A percentile compares a stretch with the other conserved stretches of the same genome.
Conservation (phyloP, 2,329 filamentous ascomycete species). For the Akanthomyces uredinophilus region DNA sequence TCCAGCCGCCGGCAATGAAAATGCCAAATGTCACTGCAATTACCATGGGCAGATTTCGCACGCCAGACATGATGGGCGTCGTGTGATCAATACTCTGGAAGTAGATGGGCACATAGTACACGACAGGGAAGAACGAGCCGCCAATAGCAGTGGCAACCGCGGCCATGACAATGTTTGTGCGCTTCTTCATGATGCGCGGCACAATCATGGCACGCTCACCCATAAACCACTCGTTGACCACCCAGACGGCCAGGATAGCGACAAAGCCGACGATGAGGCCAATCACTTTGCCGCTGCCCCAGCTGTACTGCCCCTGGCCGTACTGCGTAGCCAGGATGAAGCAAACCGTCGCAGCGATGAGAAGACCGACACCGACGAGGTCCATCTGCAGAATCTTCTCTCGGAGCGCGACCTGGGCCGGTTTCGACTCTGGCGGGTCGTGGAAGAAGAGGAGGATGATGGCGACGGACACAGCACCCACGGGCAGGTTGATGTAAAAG, state of each 20-base stretch:
- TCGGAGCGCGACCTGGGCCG: constrained; percentile 25
- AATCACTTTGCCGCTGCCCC: constrained; percentile 29
- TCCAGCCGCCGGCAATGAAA: constrained; percentile 33
- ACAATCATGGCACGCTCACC: constrained; percentile 37
- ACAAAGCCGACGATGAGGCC: constrained; percentile 32
- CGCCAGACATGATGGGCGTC: constrained; percentile 29
- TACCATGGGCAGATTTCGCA: constrained; percentile 35
- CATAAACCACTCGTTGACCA: constrained; percentile 28
- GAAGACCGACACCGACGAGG: constrained; percentile 32
- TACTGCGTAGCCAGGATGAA: constrained; percentile 39
- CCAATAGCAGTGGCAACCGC: constrained; percentile 29
- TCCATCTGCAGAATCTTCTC: constrained; percentile 42
- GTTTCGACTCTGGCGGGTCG: constrained; percentile 27
- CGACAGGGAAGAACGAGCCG: constrained; percentile 34
- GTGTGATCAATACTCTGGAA: constrained; percentile 31
- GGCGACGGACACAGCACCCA: constrained; percentile 23
- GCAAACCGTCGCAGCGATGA: constrained; percentile 36
- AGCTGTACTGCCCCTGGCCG: constrained; percentile 36
- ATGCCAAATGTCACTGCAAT: constrained; percentile 41
- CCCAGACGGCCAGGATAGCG: constrained; percentile 27
- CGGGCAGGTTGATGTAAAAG: constrained; percentile 30
- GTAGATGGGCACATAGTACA: constrained; percentile 38
- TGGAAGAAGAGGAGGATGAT: constrained; percentile 32
- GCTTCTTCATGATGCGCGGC: constrained; percentile 28
- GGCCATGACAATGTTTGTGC: constrained; percentile 29